Evolutionary conservation across 2,329 filamentous ascomycete genomes (phyloP).

Genomic region (Aureobasidium sp.): DNA sequence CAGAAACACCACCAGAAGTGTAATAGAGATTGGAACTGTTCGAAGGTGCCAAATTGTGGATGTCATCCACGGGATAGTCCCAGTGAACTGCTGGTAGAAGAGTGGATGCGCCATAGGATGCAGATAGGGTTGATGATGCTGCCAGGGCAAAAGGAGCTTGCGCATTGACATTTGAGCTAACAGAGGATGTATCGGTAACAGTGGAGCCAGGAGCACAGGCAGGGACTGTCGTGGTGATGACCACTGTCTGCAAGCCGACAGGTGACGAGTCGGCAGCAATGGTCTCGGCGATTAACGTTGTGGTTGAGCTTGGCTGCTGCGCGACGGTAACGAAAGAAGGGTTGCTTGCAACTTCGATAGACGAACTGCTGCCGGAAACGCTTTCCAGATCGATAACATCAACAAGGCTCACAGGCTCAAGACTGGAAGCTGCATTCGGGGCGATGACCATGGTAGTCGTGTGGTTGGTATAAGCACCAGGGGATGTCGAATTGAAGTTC

Average conservation of each 20-base stretch:
- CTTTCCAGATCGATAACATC: not conserved
- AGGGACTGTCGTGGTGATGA: not conserved
- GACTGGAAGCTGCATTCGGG: not conserved
- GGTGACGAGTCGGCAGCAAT: not conserved
- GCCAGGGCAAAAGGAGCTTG: not conserved
- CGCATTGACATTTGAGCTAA: not conserved
- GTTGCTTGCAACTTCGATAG: not conserved
- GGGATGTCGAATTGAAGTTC: not conserved
- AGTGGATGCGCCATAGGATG: not conserved
- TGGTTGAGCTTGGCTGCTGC: not conserved
- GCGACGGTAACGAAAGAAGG: not conserved
- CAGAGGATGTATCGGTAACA: not conserved
- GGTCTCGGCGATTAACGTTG: not conserved
- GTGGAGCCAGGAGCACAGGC: not conserved
- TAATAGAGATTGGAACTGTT: not conserved
- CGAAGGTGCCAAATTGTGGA: not conserved
- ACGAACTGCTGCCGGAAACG: not conserved
- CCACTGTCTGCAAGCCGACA: not conserved
- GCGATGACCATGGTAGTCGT: not conserved
- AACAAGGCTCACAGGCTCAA: not conserved
- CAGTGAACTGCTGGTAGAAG: slow-evolving; percentile 4
- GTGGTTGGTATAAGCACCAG: not conserved
- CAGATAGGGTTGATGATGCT: not conserved
- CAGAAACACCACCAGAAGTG: not conserved
- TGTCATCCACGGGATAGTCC: not conserved